Evolutionary conservation across 176 grass and related monocot species (phyloP).

Genomic region (Alopecurus myosuroides): DNA sequence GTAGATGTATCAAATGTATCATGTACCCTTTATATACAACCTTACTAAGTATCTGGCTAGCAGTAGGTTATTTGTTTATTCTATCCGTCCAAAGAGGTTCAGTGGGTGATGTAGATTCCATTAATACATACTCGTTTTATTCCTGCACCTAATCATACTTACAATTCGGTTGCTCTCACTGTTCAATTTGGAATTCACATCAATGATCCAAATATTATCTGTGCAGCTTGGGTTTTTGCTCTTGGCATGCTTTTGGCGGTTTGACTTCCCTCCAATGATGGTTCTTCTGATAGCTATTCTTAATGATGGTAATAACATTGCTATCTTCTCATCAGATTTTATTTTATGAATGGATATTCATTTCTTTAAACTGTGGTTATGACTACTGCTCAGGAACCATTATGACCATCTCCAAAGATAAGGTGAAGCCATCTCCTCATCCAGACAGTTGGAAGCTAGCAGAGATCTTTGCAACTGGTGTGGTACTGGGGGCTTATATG

Average conservation of each 20-base stretch:
- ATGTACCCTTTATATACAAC: not conserved
- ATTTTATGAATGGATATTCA: not conserved
- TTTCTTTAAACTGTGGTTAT: not conserved
- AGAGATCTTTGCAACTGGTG: constrained; percentile 63
- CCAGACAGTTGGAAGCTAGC: constrained; percentile 62
- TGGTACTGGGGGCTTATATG: constrained; percentile 52
- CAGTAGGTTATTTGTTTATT: not conserved
- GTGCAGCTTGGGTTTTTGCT: constrained; percentile 59
- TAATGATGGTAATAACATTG: constrained; percentile 49
- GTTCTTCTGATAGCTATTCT: constrained; percentile 65
- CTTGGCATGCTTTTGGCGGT: constrained; percentile 44
- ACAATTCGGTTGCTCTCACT: not conserved
- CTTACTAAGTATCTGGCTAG: not conserved
- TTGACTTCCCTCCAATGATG: constrained; percentile 56
- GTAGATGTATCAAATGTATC: not conserved
- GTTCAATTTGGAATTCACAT: constrained; percentile 12
- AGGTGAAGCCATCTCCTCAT: constrained; percentile 59
- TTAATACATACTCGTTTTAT: not conserved
- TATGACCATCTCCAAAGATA: constrained; percentile 69
- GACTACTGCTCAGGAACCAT: constrained; percentile 43
- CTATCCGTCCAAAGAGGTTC: not conserved
- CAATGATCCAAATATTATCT: not conserved
- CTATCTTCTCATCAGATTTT: not conserved
- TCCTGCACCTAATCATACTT: not conserved
- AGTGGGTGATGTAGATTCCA: not conserved